Evolutionary conservation across 192 early-diverging fungal species (phyloP), one percentile per base, ranked within the genome.

Genomic region (Geranomyces michiganensis): DNA sequence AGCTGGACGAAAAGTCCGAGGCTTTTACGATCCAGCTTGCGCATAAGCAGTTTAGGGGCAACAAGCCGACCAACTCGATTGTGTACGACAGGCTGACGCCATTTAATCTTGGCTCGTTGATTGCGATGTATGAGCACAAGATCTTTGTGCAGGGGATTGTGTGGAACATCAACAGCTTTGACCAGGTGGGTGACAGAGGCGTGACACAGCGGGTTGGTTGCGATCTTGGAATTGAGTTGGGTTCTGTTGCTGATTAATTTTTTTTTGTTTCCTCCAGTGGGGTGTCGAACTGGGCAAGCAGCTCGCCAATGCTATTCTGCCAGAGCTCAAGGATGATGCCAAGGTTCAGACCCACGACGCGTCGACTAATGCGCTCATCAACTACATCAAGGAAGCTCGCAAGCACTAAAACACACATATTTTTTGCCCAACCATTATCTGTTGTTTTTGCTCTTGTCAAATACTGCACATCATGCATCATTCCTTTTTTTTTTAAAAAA

Each of bases 41-140:
- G 29, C 97, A 99, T 86, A 99, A 99, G 89, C 86, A 93, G n/a
- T 99, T 99, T 89, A 79, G 84, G 65, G 97, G 97, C 58, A 99
- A 99, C 88, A 88, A 91, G 56, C 97, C 97, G 36, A 99, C 96
- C 61, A 99, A 98, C 85, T 93, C 92, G 67, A 90, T 99, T 76
- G 72, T 99, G 70, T 92, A 97, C 87, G 89, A 96, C 72, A 90
- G 93, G 76, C 81, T 99, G 55, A 94, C 91, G 22, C 96, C 97
- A 12, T 87, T 86, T 43, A 94, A 93, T 4, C 84, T 99, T 3
- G 97, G 97, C 22, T 81, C 87, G n/a, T 76, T 99, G 72, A 92
- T 99, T 81, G 94, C 96, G 24, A 76, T 99, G 79, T 99, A 99
- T 75, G 97, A 99, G 84, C 97, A 99, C 90, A 99, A 99, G 89